Conservation (phyloP, 768 basidiomycete genomes). For the Lentinula sp. region DNA sequence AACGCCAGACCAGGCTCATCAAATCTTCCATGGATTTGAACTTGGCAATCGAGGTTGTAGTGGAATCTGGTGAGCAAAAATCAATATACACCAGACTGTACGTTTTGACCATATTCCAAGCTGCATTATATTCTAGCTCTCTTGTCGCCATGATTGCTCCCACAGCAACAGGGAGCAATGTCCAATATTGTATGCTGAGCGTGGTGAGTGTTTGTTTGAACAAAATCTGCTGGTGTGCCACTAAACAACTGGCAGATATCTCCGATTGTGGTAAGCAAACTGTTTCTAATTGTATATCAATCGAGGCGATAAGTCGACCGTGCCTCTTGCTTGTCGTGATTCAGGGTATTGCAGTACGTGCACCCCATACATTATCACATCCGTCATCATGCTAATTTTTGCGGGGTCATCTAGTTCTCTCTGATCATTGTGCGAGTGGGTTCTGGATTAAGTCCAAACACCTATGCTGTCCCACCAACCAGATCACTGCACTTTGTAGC, state of each 20-base stretch:
- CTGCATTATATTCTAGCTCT: constrained; percentile 10
- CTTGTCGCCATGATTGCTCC: constrained; percentile 12
- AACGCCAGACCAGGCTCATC: neutral
- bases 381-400: neutral
- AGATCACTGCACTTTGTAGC: neutral
- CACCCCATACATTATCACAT: neutral
- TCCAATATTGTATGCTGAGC: constrained; percentile 11
- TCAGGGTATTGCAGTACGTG: neutral
- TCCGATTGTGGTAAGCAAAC: neutral
- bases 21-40: constrained; percentile 5
- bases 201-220: constrained; percentile 1
- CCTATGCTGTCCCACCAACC: neutral
- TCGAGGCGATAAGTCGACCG: neutral
- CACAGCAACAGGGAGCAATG: constrained; percentile 9
- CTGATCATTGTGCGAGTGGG: neutral
- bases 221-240: neutral
- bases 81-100: neutral
- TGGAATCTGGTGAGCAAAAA: constrained; percentile 9
- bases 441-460: neutral
- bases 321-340: neutral
- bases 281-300: neutral
- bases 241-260: neutral
- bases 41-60: constrained; percentile 9
- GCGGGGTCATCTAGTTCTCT: neutral
- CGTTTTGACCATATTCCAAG: neutral